Evolutionary conservation across 768 basidiomycete species (phyloP).

Genomic region (Rubroboletus pulcherrimus): DNA sequence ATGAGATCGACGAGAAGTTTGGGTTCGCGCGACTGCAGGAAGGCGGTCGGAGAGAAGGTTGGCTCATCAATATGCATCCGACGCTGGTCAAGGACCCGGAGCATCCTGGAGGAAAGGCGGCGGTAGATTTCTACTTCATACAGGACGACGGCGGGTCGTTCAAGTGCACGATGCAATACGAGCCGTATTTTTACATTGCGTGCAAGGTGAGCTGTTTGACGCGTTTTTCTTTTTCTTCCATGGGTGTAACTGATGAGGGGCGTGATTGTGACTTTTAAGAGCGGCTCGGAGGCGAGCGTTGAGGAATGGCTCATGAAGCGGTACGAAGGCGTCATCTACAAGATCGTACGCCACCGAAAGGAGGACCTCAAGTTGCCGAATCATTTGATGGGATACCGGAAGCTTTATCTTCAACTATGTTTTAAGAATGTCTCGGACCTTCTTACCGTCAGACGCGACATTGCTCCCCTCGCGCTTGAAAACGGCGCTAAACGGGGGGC

Average conservation of each 20-base stretch:
- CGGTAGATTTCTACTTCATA: slow-evolving; percentile 96
- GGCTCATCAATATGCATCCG: slow-evolving; percentile 99
- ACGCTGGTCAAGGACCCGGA: slow-evolving; percentile 85
- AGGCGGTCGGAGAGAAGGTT: slow-evolving; percentile 75
- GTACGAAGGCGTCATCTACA: slow-evolving; percentile 82
- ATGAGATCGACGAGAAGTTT: slow-evolving; percentile 92
- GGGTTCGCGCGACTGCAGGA: slow-evolving; percentile 83
- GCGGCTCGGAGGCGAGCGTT: slow-evolving; percentile 80
- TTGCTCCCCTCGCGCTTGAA: slow-evolving; percentile 83
- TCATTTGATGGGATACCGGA: slow-evolving; percentile 91
- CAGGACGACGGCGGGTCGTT: slow-evolving; percentile 96
- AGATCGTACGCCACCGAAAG: slow-evolving; percentile 77
- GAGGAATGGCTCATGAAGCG: slow-evolving; percentile 96
- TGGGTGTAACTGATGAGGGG: neutral
- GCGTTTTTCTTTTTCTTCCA: slow-evolving; percentile 14
- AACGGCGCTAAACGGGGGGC: slow-evolving; percentile 93
- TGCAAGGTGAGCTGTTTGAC: slow-evolving; percentile 62
- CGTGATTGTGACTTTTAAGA: slow-evolving; percentile 37
- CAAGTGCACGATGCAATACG: slow-evolving; percentile 88
- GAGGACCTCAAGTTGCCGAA: slow-evolving; percentile 96
- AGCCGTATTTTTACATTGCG: slow-evolving; percentile 91
- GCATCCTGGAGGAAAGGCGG: slow-evolving; percentile 79
- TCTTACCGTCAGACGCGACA: slow-evolving; percentile 78
- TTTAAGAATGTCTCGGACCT: slow-evolving; percentile 96
- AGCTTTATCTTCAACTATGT: slow-evolving; percentile 81